Evolutionary conservation across 1,284 basidiomycete species (phyloP).

Genomic region (Tranzscheliella williamsii): DNA sequence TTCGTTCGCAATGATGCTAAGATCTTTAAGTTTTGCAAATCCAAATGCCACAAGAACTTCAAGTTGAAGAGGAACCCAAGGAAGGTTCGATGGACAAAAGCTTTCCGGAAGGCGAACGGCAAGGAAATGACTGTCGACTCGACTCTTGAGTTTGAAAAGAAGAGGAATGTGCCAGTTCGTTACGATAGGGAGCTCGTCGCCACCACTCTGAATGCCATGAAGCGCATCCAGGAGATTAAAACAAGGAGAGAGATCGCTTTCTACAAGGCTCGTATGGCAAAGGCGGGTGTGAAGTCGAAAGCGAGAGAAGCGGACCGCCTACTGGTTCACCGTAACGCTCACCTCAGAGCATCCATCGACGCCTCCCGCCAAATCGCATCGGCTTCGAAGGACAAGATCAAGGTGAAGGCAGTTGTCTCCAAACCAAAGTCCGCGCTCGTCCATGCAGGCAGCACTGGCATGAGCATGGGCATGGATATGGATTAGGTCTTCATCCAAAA

Average conservation of each 20-base stretch:
- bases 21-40: slow-evolving; percentile 57
- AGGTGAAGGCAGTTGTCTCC: slow-evolving; percentile 37
- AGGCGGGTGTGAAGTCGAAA: slow-evolving; percentile 52
- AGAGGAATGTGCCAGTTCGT: slow-evolving; percentile 93
- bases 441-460: slow-evolving; percentile 34
- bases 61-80: slow-evolving; percentile 99
- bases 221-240: slow-evolving; percentile 90
- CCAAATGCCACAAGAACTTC: slow-evolving; percentile 62
- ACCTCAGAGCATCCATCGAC: slow-evolving; percentile 48
- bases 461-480: slow-evolving; percentile 49
- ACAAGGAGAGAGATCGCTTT: slow-evolving; percentile 90
- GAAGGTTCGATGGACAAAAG: slow-evolving; percentile 99
- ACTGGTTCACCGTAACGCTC: slow-evolving; percentile 52
- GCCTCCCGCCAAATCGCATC: slow-evolving; percentile 23
- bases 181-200: slow-evolving; percentile 93
- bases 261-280: slow-evolving; percentile 64
- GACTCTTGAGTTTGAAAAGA: slow-evolving; percentile 98
- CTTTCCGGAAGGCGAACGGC: slow-evolving; percentile 96
- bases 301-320: slow-evolving; percentile 51
- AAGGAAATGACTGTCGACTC: slow-evolving; percentile 99
- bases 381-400: slow-evolving; percentile 36
- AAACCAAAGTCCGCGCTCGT: slow-evolving; percentile 47
- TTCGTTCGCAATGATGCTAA: slow-evolving; percentile 61
- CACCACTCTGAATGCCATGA: slow-evolving; percentile 97
- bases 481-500: slow-evolving; percentile 21